Conservation (phyloP, 2,329 filamentous ascomycete genomes). For the Colletotrichum nymphaeae region DNA sequence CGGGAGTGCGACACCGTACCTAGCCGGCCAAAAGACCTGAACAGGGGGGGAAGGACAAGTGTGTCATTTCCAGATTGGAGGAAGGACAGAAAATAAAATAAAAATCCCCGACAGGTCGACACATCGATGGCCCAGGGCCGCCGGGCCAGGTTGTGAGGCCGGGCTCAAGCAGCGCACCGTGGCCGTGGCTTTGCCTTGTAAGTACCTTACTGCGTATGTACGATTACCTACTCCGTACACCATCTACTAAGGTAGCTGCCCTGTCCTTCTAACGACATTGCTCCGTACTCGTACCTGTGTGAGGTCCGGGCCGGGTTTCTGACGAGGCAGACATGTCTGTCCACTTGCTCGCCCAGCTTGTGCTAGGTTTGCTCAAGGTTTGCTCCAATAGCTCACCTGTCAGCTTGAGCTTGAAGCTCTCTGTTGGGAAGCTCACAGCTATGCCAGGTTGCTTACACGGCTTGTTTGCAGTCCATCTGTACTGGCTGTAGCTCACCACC, state of each 20-base stretch:
- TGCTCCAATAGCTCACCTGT: neutral
- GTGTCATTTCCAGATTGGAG: neutral
- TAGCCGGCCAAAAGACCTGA: neutral
- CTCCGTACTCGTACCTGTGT: too few relatives aligned
- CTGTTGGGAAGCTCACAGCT: neutral
- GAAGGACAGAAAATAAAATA: slow-evolving; percentile 19
- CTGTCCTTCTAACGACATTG: neutral
- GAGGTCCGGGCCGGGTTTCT: neutral
- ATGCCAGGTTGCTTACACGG: too few relatives aligned
- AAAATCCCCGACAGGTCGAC: slow-evolving; percentile 27
- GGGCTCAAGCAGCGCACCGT: slow-evolving; percentile 22
- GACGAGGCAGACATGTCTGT: neutral
- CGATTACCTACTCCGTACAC: neutral
- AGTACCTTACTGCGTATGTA: neutral
- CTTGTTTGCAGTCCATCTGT: too few relatives aligned
- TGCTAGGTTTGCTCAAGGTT: too few relatives aligned
- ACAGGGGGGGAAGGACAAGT: slow-evolving; percentile 1
- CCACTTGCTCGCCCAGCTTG: neutral
- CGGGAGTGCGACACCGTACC: neutral
- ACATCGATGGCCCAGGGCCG: neutral
- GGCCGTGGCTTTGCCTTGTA: neutral
- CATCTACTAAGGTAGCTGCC: neutral
- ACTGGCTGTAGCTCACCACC: neutral
- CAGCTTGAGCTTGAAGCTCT: neutral
- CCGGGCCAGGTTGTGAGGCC: neutral